Conservation (phyloP, 1,284 basidiomycete genomes). For the Heterobasidion irregulare region DNA sequence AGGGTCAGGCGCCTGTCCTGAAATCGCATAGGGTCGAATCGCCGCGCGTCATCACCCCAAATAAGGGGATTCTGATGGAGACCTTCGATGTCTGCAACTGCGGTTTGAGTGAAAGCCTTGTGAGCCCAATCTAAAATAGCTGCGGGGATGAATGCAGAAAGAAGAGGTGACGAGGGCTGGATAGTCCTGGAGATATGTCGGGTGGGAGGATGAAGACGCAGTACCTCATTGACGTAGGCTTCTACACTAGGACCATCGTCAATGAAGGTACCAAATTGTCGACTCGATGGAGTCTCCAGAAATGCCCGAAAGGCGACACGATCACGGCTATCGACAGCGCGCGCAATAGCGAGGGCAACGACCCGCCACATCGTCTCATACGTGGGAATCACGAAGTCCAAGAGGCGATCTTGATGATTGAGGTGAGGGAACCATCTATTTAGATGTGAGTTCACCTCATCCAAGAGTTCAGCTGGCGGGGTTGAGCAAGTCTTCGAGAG, state of each 20-base stretch:
- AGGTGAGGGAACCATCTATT: conserved; percentile 28
- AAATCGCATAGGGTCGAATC: conserved; percentile 11
- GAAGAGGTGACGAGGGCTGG: conserved; percentile 10
- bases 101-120: not conserved
- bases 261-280: conserved; percentile 22
- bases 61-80: conserved; percentile 26
- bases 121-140: not conserved
- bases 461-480: conserved; percentile 10
- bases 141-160: conserved; percentile 6
- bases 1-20: conserved; percentile 2
- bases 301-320: conserved; percentile 28
- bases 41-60: conserved; percentile 24
- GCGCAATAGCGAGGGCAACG: conserved; percentile 36
- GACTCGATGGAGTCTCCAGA: conserved; percentile 25
- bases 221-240: conserved; percentile 32
- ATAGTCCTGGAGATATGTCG: conserved; percentile 28
- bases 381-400: conserved; percentile 45
- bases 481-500: conserved; percentile 24
- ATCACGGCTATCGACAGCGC: conserved; percentile 19
- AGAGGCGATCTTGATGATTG: conserved; percentile 21
- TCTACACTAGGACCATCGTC: conserved; percentile 24
- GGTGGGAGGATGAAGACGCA: conserved; percentile 39
- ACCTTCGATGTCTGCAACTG: conserved; percentile 34
- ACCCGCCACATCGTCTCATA: conserved; percentile 59
- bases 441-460: conserved; percentile 20